phyloP scores from a whole-genome alignment of 768 basidiomycete species.

The Filobasidium wieringae region DNA sequence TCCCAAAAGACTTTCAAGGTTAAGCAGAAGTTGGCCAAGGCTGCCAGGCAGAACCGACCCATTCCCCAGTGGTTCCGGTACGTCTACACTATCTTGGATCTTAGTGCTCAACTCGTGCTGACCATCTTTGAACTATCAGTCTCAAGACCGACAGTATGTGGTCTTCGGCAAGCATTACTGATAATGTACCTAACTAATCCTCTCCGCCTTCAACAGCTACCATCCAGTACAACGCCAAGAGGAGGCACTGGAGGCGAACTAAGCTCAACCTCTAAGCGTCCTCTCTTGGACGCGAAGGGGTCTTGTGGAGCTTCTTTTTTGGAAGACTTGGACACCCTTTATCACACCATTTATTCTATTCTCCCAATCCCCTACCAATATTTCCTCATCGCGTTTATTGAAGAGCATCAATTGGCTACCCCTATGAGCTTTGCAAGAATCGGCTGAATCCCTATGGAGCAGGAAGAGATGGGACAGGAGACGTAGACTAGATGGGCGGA shows the following conservation, averaged over 20 bases:
- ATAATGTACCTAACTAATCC: not conserved
- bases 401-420: no score
- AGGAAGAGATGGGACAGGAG: no score
- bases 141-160: conserved; percentile 91
- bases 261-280: conserved; percentile 89
- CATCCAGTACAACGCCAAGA: conserved; percentile 49
- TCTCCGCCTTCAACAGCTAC: not conserved
- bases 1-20: conserved; percentile 98
- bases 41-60: conserved; percentile 87
- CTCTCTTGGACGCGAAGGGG: no score
- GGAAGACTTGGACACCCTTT: no score
- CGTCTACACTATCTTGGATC: not conserved
- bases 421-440: no score
- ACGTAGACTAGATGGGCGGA: no score
- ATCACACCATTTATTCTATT: no score
- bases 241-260: conserved; percentile 98
- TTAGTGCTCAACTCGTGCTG: not conserved
- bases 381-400: no score
- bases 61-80: conserved; percentile 97
- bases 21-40: conserved; percentile 95
- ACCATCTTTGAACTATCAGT: conserved; percentile 5
- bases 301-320: no score
- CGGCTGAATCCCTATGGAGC: no score
- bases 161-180: not conserved
- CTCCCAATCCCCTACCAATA: no score